These are phyloP conservation scores for Cladobotryum protrusum DNA, from an alignment of 2,329 filamentous ascomycete genomes.

Conservation along the genomic window DNA sequence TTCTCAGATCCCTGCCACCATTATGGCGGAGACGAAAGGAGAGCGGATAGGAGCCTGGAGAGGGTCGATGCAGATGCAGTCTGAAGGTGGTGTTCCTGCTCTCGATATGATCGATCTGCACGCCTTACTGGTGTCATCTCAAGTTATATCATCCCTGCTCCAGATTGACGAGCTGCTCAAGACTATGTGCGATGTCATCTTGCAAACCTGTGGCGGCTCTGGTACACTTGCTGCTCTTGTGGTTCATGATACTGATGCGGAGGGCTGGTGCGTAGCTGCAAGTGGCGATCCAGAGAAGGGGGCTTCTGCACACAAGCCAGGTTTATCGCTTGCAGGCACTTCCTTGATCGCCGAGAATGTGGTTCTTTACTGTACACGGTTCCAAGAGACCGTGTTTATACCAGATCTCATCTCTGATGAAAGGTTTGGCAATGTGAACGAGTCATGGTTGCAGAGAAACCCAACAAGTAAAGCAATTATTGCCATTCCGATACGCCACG, in stretches of 20 bases:
- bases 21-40: constrained; percentile 45
- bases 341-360: constrained; percentile 70
- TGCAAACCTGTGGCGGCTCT: constrained; percentile 67
- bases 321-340: constrained; percentile 58
- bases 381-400: constrained; percentile 68
- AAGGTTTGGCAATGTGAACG: constrained; percentile 68
- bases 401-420: constrained; percentile 69
- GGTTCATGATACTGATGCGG: constrained; percentile 58
- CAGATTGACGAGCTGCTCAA: constrained; percentile 69
- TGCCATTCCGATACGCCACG: constrained; percentile 72
- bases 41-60: constrained; percentile 59
- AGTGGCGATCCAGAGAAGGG: constrained; percentile 66
- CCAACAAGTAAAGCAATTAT: constrained; percentile 69
- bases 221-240: constrained; percentile 69
- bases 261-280: constrained; percentile 66
- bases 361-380: constrained; percentile 69
- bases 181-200: constrained; percentile 75
- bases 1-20: constrained; percentile 31
- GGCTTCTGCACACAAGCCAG: constrained; percentile 59
- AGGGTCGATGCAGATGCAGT: constrained; percentile 48
- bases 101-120: constrained; percentile 80
- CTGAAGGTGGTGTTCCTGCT: constrained; percentile 59
- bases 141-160: constrained; percentile 72
- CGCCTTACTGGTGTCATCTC: constrained; percentile 70
- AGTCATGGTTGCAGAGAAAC: constrained; percentile 62